Conservation (phyloP, 352 stramenopile species). For the Globisporangium perplexum region DNA sequence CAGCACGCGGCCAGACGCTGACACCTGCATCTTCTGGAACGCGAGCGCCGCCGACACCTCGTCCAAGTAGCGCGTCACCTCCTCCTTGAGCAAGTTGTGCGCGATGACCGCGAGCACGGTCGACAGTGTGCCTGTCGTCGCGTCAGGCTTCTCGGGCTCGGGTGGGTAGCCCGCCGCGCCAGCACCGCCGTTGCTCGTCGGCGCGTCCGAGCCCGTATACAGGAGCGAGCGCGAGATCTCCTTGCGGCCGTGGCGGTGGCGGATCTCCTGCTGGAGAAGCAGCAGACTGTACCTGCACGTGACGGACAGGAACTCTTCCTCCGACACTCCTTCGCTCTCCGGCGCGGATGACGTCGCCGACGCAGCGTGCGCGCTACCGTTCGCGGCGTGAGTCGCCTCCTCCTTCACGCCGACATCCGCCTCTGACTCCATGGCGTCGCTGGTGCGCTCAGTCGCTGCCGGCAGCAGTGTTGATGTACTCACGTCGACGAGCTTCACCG, state of each 20-base stretch:
- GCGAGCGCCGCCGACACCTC: slow-evolving; percentile 56
- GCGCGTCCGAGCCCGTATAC: slow-evolving; percentile 28
- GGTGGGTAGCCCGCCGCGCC: slow-evolving; percentile 8
- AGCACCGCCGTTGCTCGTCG: background rate
- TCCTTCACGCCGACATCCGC: slow-evolving; percentile 23
- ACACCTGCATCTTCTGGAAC: slow-evolving; percentile 50
- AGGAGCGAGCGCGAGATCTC: slow-evolving; percentile 59
- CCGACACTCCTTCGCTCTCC: slow-evolving; percentile 1
- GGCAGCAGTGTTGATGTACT: slow-evolving; percentile 18
- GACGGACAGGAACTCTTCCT: slow-evolving; percentile 45
- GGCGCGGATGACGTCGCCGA: background rate
- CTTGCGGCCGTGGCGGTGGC: slow-evolving; percentile 63
- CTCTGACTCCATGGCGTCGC: slow-evolving; percentile 1
- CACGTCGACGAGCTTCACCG: slow-evolving; percentile 65
- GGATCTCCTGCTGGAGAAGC: slow-evolving; percentile 79
- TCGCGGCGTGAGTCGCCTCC: slow-evolving; percentile 11
- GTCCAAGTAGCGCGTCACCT: slow-evolving; percentile 69
- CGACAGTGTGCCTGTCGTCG: slow-evolving; percentile 32
- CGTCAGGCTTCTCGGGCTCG: slow-evolving; percentile 38
- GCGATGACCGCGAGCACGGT: slow-evolving; percentile 63
- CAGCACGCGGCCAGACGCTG: slow-evolving; percentile 52
- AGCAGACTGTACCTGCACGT: slow-evolving; percentile 66
- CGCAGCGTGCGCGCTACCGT: slow-evolving; percentile 10
- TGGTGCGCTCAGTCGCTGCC: background rate
- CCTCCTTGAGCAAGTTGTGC: slow-evolving; percentile 76